Percentiles rank a stretch among this genome's conserved stretches.
Conservation (phyloP, 2,329 filamentous ascomycete species). For the Chaetomium strumarium region DNA sequence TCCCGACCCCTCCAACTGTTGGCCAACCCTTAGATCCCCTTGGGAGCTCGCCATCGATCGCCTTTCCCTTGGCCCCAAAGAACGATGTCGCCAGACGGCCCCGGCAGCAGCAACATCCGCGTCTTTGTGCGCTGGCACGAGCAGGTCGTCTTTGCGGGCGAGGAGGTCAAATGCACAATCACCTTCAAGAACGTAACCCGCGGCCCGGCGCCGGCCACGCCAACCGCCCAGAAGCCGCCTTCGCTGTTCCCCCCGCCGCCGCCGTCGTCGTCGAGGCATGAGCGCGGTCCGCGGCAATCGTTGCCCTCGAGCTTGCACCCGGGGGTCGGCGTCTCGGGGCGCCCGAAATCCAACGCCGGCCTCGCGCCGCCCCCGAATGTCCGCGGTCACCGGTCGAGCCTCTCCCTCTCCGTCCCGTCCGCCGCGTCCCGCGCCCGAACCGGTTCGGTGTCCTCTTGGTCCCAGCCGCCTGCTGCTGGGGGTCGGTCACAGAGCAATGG, state of each 20-base stretch:
- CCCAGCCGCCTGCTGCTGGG: conserved; percentile 23
- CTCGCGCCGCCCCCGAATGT: conserved; percentile 39
- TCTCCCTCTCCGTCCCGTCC: conserved; percentile 56
- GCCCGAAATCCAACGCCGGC: conserved; percentile 35
- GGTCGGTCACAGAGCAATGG: conserved; percentile 5
- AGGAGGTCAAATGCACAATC: conserved; percentile 91
- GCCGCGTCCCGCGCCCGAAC: conserved; percentile 38
- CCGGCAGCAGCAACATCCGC: conserved; percentile 62
- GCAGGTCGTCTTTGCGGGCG: conserved; percentile 90
- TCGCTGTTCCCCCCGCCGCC: conserved; percentile 20
- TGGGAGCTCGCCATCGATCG: not conserved
- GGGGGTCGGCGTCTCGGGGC: conserved; percentile 23
- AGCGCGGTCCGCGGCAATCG: conserved; percentile 34
- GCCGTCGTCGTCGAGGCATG: conserved; percentile 27
- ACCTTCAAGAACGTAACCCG: conserved; percentile 82
- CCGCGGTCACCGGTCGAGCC: conserved; percentile 59
- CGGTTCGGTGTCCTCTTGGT: conserved; percentile 43
- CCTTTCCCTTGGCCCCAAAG: not conserved
- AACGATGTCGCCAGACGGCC: conserved; percentile 17
- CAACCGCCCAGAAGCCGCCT: conserved; percentile 16
- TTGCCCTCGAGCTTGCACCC: conserved; percentile 36
- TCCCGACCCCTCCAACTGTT: not conserved
- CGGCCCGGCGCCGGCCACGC: conserved; percentile 22
- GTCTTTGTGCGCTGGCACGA: conserved; percentile 95
- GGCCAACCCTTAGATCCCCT: not conserved